Evolutionary conservation across 192 early-diverging fungal genomes (phyloP), one percentile per base, ranked within the genome.

Genomic region (Lobosporangium transversale): DNA sequence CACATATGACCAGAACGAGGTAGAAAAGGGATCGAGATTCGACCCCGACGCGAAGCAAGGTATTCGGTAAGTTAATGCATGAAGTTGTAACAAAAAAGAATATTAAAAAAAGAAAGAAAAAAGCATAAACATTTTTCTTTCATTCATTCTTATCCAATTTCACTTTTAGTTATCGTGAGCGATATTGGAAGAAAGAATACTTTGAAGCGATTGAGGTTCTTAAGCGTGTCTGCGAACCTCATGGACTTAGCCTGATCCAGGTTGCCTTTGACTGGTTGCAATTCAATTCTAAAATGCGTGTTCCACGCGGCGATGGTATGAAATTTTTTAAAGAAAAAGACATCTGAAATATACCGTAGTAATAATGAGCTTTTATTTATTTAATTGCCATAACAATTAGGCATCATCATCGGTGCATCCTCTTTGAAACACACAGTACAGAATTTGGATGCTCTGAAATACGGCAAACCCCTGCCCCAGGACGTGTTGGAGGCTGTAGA

Each of bases 201-300:
- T 88, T 89, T 63, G 56, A 82, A 1, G 88, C 86, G 3, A 53
- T 90, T 10, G 83, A 84, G 29, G 31, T 66, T 21, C 70, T 90
- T 45, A 69, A 79, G 26, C 35, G 35, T 31, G 81, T 53, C 1
- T 63, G 53, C 11, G 74, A 61, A 26, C 66, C 57, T 5, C 79
- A 79, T 37, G 70, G 66, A 24, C 60, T 82, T 23, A 45, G 21
- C 27, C 11, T 75, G 32, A 29, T 83, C 36, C 76, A 79, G 33
- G 73, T 78, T 10, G 78, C 81, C 15, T 65, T 70, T 31, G 58
- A 76, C 36, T 83, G 81, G 81, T 47, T 83, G 27, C 64, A 66
- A 26, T 73, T 83, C 70, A 80, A 83, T 32, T 78, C 80, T 40
- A 73, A 75, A 30, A 55, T 83, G 63, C 24, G 47, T 8, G 78